phyloP scores from a whole-genome alignment of 2,329 filamentous ascomycete species.

The Endothia cerciana region DNA sequence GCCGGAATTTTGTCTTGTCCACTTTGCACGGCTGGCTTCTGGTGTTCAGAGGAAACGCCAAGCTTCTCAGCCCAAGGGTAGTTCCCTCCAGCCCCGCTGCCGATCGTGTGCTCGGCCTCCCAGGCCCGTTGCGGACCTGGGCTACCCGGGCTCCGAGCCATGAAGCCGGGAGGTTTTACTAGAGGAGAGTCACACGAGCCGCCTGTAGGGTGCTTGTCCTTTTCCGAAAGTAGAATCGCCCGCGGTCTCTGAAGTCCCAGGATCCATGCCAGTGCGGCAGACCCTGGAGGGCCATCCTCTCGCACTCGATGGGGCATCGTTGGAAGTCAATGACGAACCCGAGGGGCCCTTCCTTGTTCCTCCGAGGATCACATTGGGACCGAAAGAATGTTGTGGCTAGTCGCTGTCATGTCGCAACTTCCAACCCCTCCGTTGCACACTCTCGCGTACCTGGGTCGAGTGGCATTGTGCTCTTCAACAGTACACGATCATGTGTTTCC shows the following conservation, averaged over 20 bases:
- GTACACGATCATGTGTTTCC: slow-evolving; percentile 20
- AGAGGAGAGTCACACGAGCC: background rate
- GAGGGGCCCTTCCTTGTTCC: slow-evolving; percentile 2
- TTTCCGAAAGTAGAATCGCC: slow-evolving; percentile 10
- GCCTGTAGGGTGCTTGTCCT: background rate
- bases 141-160: slow-evolving; percentile 9
- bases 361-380: background rate
- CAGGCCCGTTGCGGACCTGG: slow-evolving; percentile 9
- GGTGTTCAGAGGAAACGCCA: background rate
- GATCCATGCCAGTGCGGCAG: slow-evolving; percentile 10
- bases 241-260: background rate
- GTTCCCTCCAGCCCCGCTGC: background rate
- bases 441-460: background rate
- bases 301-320: background rate
- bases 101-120: background rate
- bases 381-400: background rate
- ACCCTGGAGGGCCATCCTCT: background rate
- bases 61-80: slow-evolving; percentile 8
- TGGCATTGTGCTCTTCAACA: background rate
- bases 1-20: background rate
- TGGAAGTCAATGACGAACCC: slow-evolving; percentile 11
- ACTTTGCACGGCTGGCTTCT: background rate
- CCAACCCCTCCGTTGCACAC: background rate
- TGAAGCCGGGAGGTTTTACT: background rate
- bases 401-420: slow-evolving; percentile 2